Percentiles rank a stretch among this genome's conserved stretches.
Evolutionary conservation across 805 yeast species (phyloP).

Genomic region (Candida berthetii): DNA sequence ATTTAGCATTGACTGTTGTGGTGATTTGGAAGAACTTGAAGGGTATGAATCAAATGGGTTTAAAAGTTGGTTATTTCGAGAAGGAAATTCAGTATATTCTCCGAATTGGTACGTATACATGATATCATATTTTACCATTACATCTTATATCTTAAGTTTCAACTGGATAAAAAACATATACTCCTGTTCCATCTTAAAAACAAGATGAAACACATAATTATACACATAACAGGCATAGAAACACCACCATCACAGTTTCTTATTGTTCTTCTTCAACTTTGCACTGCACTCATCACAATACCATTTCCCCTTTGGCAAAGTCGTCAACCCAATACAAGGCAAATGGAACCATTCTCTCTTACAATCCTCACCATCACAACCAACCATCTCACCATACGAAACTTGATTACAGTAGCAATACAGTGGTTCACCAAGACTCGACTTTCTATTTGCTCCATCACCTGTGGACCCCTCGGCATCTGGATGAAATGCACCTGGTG

Average conservation of each 20-base stretch:
- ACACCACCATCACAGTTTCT: constrained; percentile 35
- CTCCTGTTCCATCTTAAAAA: too few relatives aligned
- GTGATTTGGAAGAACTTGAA: too few relatives aligned
- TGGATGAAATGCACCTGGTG: constrained; percentile 4
- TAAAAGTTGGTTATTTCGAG: too few relatives aligned
- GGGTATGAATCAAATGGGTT: too few relatives aligned
- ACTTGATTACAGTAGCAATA: constrained; percentile 97
- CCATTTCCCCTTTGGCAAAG: constrained; percentile 86
- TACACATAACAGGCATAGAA: too few relatives aligned
- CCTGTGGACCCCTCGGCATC: neutral
- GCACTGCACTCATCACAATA: constrained; percentile 60
- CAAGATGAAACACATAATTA: too few relatives aligned
- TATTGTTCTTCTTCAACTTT: constrained; percentile 27
- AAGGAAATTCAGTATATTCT: too few relatives aligned
- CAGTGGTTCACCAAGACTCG: constrained; percentile 58
- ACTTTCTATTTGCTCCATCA: constrained; percentile 9
- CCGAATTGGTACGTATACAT: too few relatives aligned
- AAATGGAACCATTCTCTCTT: constrained; percentile 94
- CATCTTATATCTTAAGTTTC: too few relatives aligned
- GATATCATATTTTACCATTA: too few relatives aligned
- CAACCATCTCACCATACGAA: constrained; percentile 98
- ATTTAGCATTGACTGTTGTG: too few relatives aligned
- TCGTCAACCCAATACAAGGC: constrained; percentile 83
- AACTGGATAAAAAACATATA: too few relatives aligned
- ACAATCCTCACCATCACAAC: constrained; percentile 93